Evolutionary conservation across 257 asterid species (phyloP), one percentile per base, ranked within the genome.

Genomic region (Penstemon barbatus): DNA sequence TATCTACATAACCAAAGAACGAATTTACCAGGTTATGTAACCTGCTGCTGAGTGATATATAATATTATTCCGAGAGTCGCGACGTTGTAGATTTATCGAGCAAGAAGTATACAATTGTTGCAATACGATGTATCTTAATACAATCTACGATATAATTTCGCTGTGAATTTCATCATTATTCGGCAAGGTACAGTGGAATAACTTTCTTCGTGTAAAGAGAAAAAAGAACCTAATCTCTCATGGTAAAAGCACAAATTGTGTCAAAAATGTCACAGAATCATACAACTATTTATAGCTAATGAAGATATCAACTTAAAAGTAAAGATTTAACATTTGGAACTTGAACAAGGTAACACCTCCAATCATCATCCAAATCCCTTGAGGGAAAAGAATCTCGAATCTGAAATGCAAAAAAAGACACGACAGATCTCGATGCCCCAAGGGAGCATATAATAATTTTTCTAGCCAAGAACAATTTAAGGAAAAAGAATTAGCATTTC

Each of bases 361-460:
- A 66, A 25, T 25, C 33, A 57, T 41, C 65, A 46, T 42, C 69
- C 42, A 63, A 63, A 64, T 45, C 71, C 38, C n/a, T 39, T 56
- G 37, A 57, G 53, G 56, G 19, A 45, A 44, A 56, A 67, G n/a
- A 68, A 36, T 44, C 60, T 49, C 49, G 67, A 60, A 70, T 19
- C 75, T 49, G 42, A 61, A 70, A 70, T n/a, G 18, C 54, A 40
- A 61, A 58, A 15, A 25, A 25, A 25, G 33, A 25, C 33, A 61
- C 50, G 74, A 38, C 63, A 65, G 46, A 55, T 65, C 54, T 9
- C 63, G 56, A 71, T 70, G 33, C 68, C 51, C 37, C 8, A 70
- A 19, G 43, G 49, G 48, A 53, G 62, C 65, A 57, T 44, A 59
- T 8, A 37, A 13, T 9, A 39, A 10, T 56, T 52, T 46, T 10